Conservation (phyloP, 2,329 filamentous ascomycete genomes). For the Spiromastix sp. region DNA sequence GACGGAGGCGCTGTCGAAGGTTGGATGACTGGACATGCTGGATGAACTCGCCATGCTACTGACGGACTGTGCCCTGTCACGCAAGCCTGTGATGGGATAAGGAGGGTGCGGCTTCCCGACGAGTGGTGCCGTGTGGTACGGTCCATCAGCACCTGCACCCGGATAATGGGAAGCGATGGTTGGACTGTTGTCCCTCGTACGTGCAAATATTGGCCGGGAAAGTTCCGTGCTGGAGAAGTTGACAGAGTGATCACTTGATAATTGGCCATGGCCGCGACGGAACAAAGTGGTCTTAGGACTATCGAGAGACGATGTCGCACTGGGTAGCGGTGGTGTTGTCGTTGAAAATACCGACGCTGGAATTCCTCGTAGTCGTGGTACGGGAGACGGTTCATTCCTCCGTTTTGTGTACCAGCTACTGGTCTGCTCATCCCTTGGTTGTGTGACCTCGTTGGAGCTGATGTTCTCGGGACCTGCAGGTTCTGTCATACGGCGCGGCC, state of each 20-base stretch:
- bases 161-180: too few relatives aligned
- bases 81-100: not conserved
- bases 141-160: too few relatives aligned
- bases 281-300: not conserved
- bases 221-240: too few relatives aligned
- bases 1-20: conserved; percentile 8
- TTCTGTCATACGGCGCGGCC: too few relatives aligned
- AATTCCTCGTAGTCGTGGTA: conserved; percentile 2
- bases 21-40: conserved; percentile 11
- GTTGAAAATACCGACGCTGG: conserved; percentile 1
- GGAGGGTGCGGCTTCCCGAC: too few relatives aligned
- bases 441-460: not conserved
- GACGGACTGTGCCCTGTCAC: conserved; percentile 9
- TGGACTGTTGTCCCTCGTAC: too few relatives aligned
- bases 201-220: too few relatives aligned
- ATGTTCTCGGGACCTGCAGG: too few relatives aligned
- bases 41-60: conserved; percentile 11
- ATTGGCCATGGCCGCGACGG: not conserved
- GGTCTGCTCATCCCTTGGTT: not conserved
- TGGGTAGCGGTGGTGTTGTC: not conserved
- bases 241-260: too few relatives aligned
- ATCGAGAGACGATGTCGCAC: not conserved
- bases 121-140: too few relatives aligned
- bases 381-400: not conserved
- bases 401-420: not conserved